Base-by-base conservation (phyloP, 108 stramenopile species). In the Pseudonitzschia multiseries region DNA sequence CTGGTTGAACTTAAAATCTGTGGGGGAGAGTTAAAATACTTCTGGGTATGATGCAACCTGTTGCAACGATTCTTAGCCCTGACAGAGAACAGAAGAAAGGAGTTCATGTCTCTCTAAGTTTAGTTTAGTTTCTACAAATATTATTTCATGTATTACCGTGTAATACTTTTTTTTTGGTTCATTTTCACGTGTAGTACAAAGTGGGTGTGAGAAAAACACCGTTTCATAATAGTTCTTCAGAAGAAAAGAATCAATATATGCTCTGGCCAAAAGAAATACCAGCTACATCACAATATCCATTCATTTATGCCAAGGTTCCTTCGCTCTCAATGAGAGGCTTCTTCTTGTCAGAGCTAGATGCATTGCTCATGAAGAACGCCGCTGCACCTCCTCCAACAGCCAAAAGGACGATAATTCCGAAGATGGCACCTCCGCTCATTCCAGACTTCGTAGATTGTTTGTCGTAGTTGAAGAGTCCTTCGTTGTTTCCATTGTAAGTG, bases 301-400 rank as follows among this genome's bases (percentile, higher is more conserved):
- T 0, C n/a, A 21, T 68, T 80, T 80, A 80, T 33, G 74, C 73
- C 74, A 75, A 44, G 54, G 48, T 57, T 60, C 74, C 74, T 21
- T 72, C 64, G 61, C 27, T 10, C 13, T 53, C 50, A 51, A 75
- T 66, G 36, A 71, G 67, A 52, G 70, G 70, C 46, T 51, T 60
- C 36, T 64, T 46, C 65, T 80, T 75, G 48, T 53, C 62, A 44
- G 14, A 21, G 17, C 12, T 44, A 27, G 29, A 46, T 26, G 14
- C 27, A 40, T 66, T 70, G 48, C 67, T 71, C 40, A 28, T 60
- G 32, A 68, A 70, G 64, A 75, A 57, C 8, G 54, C 62, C 52
- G 70, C 63, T 44, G 74, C 80, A 65, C 50, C 73, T 43, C 57
- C 80, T 26, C 56, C 74, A 52, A 71, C 51, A 20, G 50, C 68